Base-by-base conservation (phyloP, 306 rosid species). In the Prunus fruticosa region DNA sequence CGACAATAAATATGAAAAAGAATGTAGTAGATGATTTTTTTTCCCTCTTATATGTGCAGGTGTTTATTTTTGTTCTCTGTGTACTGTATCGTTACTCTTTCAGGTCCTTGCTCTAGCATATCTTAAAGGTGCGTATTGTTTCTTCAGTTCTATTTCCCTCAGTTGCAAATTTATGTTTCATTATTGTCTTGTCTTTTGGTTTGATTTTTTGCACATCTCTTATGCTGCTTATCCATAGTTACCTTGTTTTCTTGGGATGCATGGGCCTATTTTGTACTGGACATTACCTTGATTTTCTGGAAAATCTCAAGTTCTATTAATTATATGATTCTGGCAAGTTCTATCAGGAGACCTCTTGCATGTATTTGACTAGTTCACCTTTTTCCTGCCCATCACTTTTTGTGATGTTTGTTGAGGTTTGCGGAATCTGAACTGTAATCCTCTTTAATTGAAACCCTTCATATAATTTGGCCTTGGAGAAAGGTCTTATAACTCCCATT, bases 21-120 rank as follows among this genome's bases (percentile, higher is more conserved):
- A 45, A 19, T 23, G 28, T 15, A 49, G 23, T 52, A 3, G 9
- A 32, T 46, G 27, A 47, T 46, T 60, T 61, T 60, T 46, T 1
- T 13, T 41, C n/a, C 8, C 34, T 22, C 32, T 3, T 28, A 45
- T 38, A 7, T 76, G 25, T 89, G 87, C 97, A 95, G 98, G 97
- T 89, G 71, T 96, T 96, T 80, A 88, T n/a, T 88, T 23, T 62
- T 86, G 82, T 96, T 88, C 87, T 89, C 98, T 77, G 28, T 88
- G 58, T n/a, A 71, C 79, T 25, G 68, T 61, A 28, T 88, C 99
- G 1, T 83, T 96, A 60, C 87, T 96, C 47, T 81, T 92, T 69
- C 93, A 92, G 86, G 84, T 92, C 78, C 25, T 92, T 82, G 84
- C 89, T 3, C 75, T 96, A 60, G 79, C 92, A 81, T 60, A 85